Base-by-base conservation (phyloP, 371 early-diverging fungal species). In the Syncephalastrum contaminatum region DNA sequence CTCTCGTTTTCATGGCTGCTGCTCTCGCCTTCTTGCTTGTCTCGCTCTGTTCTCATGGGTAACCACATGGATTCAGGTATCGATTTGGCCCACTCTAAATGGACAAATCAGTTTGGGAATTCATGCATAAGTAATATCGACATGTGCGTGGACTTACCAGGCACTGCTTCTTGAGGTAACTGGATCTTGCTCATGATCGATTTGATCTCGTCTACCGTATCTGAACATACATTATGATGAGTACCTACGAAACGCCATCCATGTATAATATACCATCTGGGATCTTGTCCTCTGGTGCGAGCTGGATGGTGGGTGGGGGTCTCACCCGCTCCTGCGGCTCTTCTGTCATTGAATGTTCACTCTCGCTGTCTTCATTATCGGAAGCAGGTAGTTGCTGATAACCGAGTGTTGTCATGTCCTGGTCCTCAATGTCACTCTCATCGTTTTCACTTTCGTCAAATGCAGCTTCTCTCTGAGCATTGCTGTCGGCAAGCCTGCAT, bases 1-100 rank as follows among this genome's bases (percentile, higher is more conserved):
- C 36, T 10, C 36, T 30, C 36, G 10, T 30, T 5, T 30, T 30
- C 36, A 30, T 30, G 36, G 2, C 36, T 0, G 10, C 36, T 30
- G 36, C 36, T 30, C 36, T 30, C 8, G 0, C 36, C 36, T 30
- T 30, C 36, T 30, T 30, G 10, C 12, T 12, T 8, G 36, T 30
- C 36, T 30, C 10, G 10, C 36, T 30, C 36, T 30, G 36, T 30
- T 30, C 36, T 30, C 24, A n/a, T 50, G 60, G 73, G 73, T 25
- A 73, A 39, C 73, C 73, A 73, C n/a, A 63, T 59, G 40, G 61
- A 58, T 57, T 73, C 73, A 21, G 73, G 73, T 18, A 73, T 63
- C 22, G 53, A 50, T 48, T 67, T 73, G 10, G 73, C 73, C 73
- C 73, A 73, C 4, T 67, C 73, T 73, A 46, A 47, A 24, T 50